These are phyloP conservation scores for Leptodontidium sp. DNA, from an alignment of 2,329 filamentous ascomycete species.

Conservation along the genomic window DNA sequence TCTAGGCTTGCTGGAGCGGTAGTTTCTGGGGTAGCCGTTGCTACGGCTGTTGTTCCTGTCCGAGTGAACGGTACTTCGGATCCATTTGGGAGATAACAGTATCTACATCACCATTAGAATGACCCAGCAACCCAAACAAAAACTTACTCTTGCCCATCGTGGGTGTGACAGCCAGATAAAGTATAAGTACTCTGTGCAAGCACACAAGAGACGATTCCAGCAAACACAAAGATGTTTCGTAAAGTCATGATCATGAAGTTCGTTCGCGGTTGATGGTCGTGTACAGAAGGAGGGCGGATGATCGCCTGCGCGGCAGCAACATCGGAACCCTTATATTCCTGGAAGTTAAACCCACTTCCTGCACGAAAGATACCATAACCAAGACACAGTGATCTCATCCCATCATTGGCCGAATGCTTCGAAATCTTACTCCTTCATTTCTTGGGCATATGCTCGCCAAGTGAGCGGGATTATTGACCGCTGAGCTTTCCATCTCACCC, in stretches of 20 bases:
- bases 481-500: background rate
- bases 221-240: background rate
- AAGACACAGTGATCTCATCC: background rate
- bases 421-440: background rate
- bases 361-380: background rate
- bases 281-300: too few species aligned
- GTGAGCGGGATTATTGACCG: constrained; percentile 1
- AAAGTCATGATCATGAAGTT: constrained; percentile 21
- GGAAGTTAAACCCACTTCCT: background rate
- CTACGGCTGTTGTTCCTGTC: background rate
- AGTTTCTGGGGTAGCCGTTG: background rate
- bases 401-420: background rate
- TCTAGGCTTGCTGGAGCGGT: constrained; percentile 12
- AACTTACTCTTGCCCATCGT: constrained; percentile 44
- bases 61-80: constrained; percentile 26
- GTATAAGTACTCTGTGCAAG: constrained; percentile 29
- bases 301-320: background rate
- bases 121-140: background rate
- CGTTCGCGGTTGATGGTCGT: background rate
- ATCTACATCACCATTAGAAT: constrained; percentile 14
- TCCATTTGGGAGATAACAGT: constrained; percentile 25
- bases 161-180: constrained; percentile 46
- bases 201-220: background rate
- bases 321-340: constrained; percentile 5
- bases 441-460: constrained; percentile 7